phyloP scores from a whole-genome alignment of 1,284 basidiomycete species.

The Testicularia cyperi region DNA sequence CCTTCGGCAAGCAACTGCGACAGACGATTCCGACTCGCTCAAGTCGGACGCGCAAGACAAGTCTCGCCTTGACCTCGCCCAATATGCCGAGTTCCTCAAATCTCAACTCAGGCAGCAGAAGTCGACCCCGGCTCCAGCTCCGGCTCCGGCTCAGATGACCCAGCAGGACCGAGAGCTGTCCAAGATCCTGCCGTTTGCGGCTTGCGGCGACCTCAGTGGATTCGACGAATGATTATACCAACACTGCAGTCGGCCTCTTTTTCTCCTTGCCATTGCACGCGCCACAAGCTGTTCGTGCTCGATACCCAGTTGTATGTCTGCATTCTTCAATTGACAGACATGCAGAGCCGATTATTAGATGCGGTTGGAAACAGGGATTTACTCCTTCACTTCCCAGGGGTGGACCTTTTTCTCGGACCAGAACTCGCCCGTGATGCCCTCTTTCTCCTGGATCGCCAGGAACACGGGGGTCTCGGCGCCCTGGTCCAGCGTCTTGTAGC shows the following conservation, averaged over 20 bases:
- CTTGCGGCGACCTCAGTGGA: constrained; percentile 31
- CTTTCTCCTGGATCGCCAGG: constrained; percentile 40
- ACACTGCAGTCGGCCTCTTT: not conserved
- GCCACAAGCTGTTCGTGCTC: too few species aligned
- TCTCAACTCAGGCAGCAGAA: constrained; percentile 9
- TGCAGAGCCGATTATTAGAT: too few species aligned
- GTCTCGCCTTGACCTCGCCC: constrained; percentile 14
- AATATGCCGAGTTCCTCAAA: constrained; percentile 20
- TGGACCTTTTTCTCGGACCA: constrained; percentile 23
- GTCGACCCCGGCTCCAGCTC: too few species aligned
- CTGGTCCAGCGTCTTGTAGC: constrained; percentile 47
- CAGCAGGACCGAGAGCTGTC: constrained; percentile 9
- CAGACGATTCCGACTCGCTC: too few species aligned
- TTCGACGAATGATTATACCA: constrained; percentile 13
- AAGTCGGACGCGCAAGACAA: too few species aligned
- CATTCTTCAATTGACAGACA: too few species aligned
- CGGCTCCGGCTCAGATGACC: not conserved
- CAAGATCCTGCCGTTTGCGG: constrained; percentile 22
- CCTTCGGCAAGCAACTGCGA: too few species aligned
- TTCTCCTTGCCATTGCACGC: too few species aligned
- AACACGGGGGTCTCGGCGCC: constrained; percentile 57
- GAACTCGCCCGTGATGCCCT: constrained; percentile 33
- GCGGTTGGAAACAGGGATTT: too few species aligned
- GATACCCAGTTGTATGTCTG: too few species aligned
- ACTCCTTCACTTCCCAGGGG: constrained; percentile 18